phyloP scores from a whole-genome alignment of 441 rosid species.

The Aleurites moluccanus region DNA sequence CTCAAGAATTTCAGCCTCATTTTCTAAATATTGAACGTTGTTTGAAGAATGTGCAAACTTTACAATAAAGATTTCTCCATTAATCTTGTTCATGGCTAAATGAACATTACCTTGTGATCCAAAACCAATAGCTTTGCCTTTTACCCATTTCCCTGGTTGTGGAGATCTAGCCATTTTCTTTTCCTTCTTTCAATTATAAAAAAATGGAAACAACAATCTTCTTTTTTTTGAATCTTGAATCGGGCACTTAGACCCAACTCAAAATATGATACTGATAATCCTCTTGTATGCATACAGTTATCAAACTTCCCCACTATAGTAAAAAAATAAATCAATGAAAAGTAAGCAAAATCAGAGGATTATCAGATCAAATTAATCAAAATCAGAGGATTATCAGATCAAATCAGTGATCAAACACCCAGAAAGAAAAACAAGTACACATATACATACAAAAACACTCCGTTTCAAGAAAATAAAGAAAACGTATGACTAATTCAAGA shows the following conservation, averaged over 20 bases:
- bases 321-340: no score
- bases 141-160: slow-evolving; percentile 30
- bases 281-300: slow-evolving; percentile 18
- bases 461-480: neutral
- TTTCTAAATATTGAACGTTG: slow-evolving; percentile 21
- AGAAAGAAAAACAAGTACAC: neutral
- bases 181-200: neutral
- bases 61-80: slow-evolving; percentile 34
- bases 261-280: slow-evolving; percentile 6
- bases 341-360: no score
- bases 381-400: neutral
- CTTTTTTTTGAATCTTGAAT: slow-evolving; percentile 7
- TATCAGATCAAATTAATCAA: neutral
- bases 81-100: slow-evolving; percentile 37
- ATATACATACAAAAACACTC: neutral
- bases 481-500: neutral
- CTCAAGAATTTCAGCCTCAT: slow-evolving; percentile 37
- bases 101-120: slow-evolving; percentile 44
- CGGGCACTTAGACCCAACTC: slow-evolving; percentile 24
- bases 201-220: neutral
- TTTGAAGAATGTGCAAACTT: slow-evolving; percentile 27
- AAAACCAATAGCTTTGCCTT: slow-evolving; percentile 35
- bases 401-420: neutral
- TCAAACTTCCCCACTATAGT: neutral
- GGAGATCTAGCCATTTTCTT: slow-evolving; percentile 28